phyloP scores from a whole-genome alignment of 768 basidiomycete genomes.

The Melanogaster broomeanus region DNA sequence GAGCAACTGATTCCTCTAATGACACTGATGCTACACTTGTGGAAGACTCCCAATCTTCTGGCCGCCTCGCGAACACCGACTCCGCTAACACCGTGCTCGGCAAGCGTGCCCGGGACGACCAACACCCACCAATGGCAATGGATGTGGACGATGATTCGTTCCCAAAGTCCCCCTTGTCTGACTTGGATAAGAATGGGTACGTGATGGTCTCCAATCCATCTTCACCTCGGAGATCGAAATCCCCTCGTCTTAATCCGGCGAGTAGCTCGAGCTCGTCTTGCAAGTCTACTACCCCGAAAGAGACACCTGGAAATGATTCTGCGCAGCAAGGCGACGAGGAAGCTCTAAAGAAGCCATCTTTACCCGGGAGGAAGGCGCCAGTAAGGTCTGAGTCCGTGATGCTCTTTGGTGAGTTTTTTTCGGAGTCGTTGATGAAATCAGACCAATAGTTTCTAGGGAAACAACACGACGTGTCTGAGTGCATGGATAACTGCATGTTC shows the following conservation, averaged over 20 bases:
- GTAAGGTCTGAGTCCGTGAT: slow-evolving; percentile 71
- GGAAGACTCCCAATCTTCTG: slow-evolving; percentile 57
- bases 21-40: slow-evolving; percentile 89
- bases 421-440: neutral
- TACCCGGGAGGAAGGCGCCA: slow-evolving; percentile 55
- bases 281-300: slow-evolving; percentile 25
- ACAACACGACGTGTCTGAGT: slow-evolving; percentile 98
- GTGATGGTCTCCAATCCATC: slow-evolving; percentile 41
- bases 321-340: slow-evolving; percentile 21
- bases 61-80: slow-evolving; percentile 20
- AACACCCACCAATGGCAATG: slow-evolving; percentile 40
- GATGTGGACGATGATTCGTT: slow-evolving; percentile 50
- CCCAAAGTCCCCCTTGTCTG: slow-evolving; percentile 31
- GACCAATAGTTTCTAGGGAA: slow-evolving; percentile 54
- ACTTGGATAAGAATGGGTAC: slow-evolving; percentile 45
- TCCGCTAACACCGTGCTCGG: slow-evolving; percentile 63
- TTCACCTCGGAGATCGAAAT: slow-evolving; percentile 38
- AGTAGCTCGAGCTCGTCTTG: slow-evolving; percentile 32
- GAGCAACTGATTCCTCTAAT: slow-evolving; percentile 79
- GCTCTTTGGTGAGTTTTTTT: slow-evolving; percentile 75
- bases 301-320: slow-evolving; percentile 32
- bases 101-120: slow-evolving; percentile 61
- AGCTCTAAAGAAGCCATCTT: slow-evolving; percentile 49
- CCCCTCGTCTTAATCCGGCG: slow-evolving; percentile 31
- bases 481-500: slow-evolving; percentile 99